Percentiles rank a stretch among this genome's conserved stretches.
These are phyloP conservation scores for Yamadazyma dushanensis DNA, from an alignment of 1,139 yeast species.

Conservation along the genomic window DNA sequence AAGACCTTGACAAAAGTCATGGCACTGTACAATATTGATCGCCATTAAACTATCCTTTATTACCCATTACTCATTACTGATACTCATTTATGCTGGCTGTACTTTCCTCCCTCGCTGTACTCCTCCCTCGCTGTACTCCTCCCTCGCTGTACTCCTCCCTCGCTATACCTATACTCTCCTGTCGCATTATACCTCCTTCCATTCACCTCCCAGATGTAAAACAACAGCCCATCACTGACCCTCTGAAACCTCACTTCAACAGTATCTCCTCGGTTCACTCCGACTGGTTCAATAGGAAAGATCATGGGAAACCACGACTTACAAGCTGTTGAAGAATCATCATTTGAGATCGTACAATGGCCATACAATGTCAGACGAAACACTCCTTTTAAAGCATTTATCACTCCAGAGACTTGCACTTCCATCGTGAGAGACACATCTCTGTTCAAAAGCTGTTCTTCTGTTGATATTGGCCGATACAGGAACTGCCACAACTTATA, in stretches of 20 bases:
- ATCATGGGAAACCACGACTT: conserved; percentile 67
- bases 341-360: conserved; percentile 27
- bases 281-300: conserved; percentile 63
- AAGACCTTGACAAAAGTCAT: no score
- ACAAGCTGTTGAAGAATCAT: conserved; percentile 19
- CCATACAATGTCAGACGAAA: conserved; percentile 68
- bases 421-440: neutral
- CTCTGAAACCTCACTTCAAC: conserved; percentile 12
- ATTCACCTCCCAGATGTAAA: conserved; percentile 72
- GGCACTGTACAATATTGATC: no score
- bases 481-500: conserved; percentile 54
- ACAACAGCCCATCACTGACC: conserved; percentile 39
- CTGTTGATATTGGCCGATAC: conserved; percentile 35
- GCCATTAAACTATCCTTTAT: no score
- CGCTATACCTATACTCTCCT: no score
- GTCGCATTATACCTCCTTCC: conserved; percentile 23
- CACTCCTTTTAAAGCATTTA: conserved; percentile 77
- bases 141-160: no score
- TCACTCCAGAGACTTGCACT: conserved; percentile 12
- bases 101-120: no score
- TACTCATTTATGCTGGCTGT: no score
- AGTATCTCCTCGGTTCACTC: conserved; percentile 39
- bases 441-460: conserved; percentile 3
- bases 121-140: no score
- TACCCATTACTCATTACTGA: no score